Conservation (phyloP, 202 grass and related monocot species). For the Schoenoplectus triqueter region DNA sequence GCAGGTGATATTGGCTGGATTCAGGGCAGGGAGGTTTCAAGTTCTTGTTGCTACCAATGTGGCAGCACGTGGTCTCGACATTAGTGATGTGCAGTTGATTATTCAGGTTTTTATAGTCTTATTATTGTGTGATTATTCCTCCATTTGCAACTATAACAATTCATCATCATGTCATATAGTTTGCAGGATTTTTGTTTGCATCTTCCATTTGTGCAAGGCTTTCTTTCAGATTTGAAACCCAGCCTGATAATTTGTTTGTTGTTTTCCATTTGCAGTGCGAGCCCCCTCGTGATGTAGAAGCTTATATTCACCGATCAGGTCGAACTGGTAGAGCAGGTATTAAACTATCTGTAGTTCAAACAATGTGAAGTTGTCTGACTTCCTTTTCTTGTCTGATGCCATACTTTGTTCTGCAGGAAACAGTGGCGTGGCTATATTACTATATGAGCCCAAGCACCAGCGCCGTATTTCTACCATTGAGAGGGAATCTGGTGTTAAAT, state of each 20-base stretch:
- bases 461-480: conserved; percentile 63
- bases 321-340: conserved; percentile 94
- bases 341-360: not conserved
- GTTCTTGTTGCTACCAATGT: conserved; percentile 98
- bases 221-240: conserved; percentile 2
- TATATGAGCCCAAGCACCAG: conserved; percentile 85
- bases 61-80: conserved; percentile 88
- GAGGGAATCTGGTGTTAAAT: conserved; percentile 87
- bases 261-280: conserved; percentile 64
- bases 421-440: conserved; percentile 82
- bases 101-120: conserved; percentile 66
- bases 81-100: conserved; percentile 95
- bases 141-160: not conserved
- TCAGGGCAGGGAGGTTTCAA: conserved; percentile 81
- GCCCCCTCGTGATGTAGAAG: conserved; percentile 96
- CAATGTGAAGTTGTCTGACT: not conserved
- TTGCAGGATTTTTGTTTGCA: not conserved
- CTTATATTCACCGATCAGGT: conserved; percentile 93
- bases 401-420: conserved; percentile 58
- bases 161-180: not conserved
- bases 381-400: not conserved
- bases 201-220: not conserved
- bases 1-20: conserved; percentile 91
- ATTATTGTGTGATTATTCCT: conserved; percentile 21
- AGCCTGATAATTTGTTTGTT: conserved; percentile 13